These are phyloP conservation scores for Nicotiana obtusifolia DNA, from an alignment of 257 asterid genomes.

Conservation along the genomic window DNA sequence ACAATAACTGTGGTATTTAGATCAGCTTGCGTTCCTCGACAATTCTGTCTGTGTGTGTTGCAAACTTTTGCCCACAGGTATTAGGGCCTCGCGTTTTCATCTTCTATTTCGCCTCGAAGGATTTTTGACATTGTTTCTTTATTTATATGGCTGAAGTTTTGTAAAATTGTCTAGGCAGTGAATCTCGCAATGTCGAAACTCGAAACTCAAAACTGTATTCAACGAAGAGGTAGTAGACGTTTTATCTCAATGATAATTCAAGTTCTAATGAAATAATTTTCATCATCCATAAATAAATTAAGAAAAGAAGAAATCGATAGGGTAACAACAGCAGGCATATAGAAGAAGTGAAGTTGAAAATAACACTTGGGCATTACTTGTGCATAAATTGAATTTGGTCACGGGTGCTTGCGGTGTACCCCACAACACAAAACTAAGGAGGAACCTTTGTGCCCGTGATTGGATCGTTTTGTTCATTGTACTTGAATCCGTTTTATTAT, in stretches of 20 bases:
- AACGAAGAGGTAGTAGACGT: neutral
- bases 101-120: too few species aligned
- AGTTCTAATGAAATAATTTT: neutral
- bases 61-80: too few species aligned
- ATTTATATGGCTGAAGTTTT: neutral
- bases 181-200: neutral
- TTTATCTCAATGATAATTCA: too few species aligned
- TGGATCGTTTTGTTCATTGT: neutral
- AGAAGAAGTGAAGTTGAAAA: neutral
- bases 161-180: neutral
- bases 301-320: neutral
- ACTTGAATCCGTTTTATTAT: neutral
- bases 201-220: too few species aligned
- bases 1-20: too few species aligned
- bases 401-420: slow-evolving; percentile 18
- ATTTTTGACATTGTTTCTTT: too few species aligned
- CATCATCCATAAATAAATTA: too few species aligned
- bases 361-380: neutral
- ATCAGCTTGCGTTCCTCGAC: too few species aligned
- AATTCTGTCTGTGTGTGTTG: too few species aligned
- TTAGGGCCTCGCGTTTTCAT: too few species aligned
- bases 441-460: slow-evolving; percentile 10
- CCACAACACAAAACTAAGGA: neutral
- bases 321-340: neutral
- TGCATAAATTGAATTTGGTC: slow-evolving; percentile 9